These are phyloP conservation scores for Periconia digitata DNA, from an alignment of 2,329 filamentous ascomycete genomes.

Conservation along the genomic window DNA sequence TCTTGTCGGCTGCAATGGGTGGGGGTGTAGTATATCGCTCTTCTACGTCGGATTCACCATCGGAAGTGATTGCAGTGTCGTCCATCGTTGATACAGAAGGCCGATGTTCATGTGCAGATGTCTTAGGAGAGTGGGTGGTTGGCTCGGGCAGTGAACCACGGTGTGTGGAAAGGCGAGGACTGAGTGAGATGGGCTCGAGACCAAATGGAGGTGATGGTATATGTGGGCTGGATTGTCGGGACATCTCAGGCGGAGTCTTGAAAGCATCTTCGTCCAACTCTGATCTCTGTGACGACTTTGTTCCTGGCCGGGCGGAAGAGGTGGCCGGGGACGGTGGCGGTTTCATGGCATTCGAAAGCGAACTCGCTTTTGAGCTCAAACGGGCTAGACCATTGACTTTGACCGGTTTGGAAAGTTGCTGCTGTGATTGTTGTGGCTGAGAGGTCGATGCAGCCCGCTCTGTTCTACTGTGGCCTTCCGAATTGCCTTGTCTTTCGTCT, in stretches of 20 bases:
- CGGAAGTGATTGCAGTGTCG: constrained; percentile 30
- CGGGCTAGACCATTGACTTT: constrained; percentile 37
- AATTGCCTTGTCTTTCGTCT: constrained; percentile 62
- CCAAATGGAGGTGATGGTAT: constrained; percentile 30
- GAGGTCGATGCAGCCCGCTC: constrained; percentile 27
- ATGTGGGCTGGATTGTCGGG: constrained; percentile 39
- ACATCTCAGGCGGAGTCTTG: constrained; percentile 49
- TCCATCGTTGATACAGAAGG: constrained; percentile 38
- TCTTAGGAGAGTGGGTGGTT: constrained; percentile 38
- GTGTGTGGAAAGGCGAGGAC: constrained; percentile 31
- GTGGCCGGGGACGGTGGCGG: constrained; percentile 33
- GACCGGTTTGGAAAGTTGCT: constrained; percentile 26
- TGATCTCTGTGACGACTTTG: constrained; percentile 40
- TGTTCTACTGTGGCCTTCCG: constrained; percentile 28
- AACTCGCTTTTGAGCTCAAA: constrained; percentile 41
- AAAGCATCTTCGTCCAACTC: constrained; percentile 46
- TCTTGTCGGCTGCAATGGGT: constrained; percentile 24
- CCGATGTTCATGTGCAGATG: constrained; percentile 35
- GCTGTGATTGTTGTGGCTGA: constrained; percentile 26
- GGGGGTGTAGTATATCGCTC: constrained; percentile 37
- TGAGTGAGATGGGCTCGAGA: constrained; percentile 37
- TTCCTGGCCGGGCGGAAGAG: constrained; percentile 32
- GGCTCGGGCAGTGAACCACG: constrained; percentile 33
- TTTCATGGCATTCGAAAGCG: constrained; percentile 30
- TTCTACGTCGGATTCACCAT: constrained; percentile 33